These are phyloP conservation scores for Pythium aristosporum DNA, from an alignment of 352 stramenopile genomes.

Conservation along the genomic window DNA sequence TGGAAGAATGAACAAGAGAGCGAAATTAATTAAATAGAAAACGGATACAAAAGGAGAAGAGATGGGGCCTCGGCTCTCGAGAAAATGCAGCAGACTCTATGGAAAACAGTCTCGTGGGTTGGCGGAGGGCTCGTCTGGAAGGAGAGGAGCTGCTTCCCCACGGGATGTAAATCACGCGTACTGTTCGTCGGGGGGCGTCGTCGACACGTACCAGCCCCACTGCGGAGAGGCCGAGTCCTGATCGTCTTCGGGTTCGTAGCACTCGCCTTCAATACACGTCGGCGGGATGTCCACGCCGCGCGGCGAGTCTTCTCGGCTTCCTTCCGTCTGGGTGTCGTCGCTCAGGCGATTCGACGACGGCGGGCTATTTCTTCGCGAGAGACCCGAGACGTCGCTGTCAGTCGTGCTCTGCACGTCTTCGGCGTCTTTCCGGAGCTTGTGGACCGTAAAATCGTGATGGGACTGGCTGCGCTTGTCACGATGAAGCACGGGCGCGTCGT, in stretches of 20 bases:
- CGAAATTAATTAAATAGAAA: neutral
- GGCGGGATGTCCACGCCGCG: constrained; percentile 24
- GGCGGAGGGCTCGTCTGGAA: neutral
- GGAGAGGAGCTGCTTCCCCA: too few species aligned
- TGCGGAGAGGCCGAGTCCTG: constrained; percentile 53
- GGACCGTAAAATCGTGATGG: constrained; percentile 18
- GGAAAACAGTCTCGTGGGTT: neutral
- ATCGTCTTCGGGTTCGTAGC: constrained; percentile 29
- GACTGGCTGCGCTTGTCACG: constrained; percentile 12
- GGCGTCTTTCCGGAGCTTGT: constrained; percentile 22
- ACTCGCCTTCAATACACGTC: constrained; percentile 29
- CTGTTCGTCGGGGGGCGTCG: constrained; percentile 71
- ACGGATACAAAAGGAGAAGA: too few species aligned
- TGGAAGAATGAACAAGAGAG: neutral
- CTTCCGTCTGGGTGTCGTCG: constrained; percentile 23
- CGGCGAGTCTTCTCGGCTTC: constrained; percentile 27
- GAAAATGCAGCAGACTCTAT: constrained; percentile 6
- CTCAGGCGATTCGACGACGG: constrained; percentile 29
- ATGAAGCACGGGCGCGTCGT: neutral
- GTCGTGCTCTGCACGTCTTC: constrained; percentile 66
- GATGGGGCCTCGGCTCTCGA: neutral
- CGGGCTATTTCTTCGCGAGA: constrained; percentile 33
- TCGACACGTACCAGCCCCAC: constrained; percentile 85
- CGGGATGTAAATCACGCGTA: constrained; percentile 30
- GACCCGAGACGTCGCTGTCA: constrained; percentile 59